Evolutionary conservation across 129 eudicot genomes (phyloP).

Genomic region (Kitagawia praeruptora): DNA sequence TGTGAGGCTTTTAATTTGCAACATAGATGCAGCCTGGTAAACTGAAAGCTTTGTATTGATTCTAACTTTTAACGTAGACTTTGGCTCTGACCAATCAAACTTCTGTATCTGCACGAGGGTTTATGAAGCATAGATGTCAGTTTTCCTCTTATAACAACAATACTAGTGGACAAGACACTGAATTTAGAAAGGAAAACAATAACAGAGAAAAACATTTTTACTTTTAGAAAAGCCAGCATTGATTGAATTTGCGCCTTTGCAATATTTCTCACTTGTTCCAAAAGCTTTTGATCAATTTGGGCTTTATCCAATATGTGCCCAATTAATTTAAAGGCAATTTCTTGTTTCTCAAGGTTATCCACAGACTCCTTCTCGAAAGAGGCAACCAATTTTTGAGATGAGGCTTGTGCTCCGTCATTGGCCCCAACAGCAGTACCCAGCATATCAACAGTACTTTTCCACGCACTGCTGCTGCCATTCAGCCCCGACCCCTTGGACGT

Average conservation of each 20-base stretch:
- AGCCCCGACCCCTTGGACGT: conserved; percentile 32
- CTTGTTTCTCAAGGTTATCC: conserved; percentile 78
- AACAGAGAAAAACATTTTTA: conserved; percentile 20
- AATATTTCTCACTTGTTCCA: conserved; percentile 66
- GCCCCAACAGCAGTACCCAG: conserved; percentile 30
- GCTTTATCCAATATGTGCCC: conserved; percentile 50
- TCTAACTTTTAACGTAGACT: conserved; percentile 60
- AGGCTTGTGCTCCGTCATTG: conserved; percentile 24
- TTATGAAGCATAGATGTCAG: background rate
- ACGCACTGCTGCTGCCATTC: conserved; percentile 42
- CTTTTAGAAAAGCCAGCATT: conserved; percentile 68
- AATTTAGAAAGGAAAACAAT: conserved; percentile 7
- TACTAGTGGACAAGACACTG: background rate
- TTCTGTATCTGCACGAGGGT: conserved; percentile 66
- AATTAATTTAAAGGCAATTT: conserved; percentile 59
- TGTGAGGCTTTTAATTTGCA: conserved; percentile 48
- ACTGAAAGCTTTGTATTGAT: conserved; percentile 72
- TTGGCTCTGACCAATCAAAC: conserved; percentile 87
- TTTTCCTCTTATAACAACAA: background rate
- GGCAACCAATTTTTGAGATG: conserved; percentile 26
- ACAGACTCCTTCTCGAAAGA: conserved; percentile 69
- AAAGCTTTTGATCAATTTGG: conserved; percentile 42
- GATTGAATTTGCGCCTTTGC: conserved; percentile 69
- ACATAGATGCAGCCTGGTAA: conserved; percentile 59
- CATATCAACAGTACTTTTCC: conserved; percentile 33